Percentiles rank a stretch among this genome's conserved stretches.
These are phyloP conservation scores for Aeminium ludgeri DNA, from an alignment of 495 filamentous ascomycete genomes.

Conservation along the genomic window DNA sequence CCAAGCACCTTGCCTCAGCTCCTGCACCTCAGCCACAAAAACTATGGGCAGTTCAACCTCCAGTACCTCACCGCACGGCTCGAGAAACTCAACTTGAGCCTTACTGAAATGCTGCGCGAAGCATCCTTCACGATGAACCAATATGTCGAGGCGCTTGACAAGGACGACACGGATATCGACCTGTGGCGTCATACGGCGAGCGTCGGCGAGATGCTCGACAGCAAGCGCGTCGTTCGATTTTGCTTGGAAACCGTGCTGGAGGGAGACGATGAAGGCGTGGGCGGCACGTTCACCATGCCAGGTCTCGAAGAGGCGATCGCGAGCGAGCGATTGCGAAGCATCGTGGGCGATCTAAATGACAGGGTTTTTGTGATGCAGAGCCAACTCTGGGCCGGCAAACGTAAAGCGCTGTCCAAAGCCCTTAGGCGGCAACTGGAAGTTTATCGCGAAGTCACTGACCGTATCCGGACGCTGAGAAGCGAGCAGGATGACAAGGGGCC, in stretches of 20 bases:
- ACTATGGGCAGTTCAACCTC: conserved; percentile 75
- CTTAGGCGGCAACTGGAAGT: conserved; percentile 56
- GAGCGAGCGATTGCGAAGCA: conserved; percentile 53
- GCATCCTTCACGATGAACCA: conserved; percentile 36
- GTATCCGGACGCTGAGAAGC: not conserved
- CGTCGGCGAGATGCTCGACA: conserved; percentile 57
- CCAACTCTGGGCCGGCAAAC: conserved; percentile 42
- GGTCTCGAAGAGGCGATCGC: conserved; percentile 77
- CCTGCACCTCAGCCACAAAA: conserved; percentile 85
- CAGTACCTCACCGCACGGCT: conserved; percentile 39
- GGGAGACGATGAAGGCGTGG: conserved; percentile 56
- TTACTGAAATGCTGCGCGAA: conserved; percentile 19
- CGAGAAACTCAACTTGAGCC: conserved; percentile 3
- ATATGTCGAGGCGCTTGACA: conserved; percentile 63
- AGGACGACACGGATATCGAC: conserved; percentile 82
- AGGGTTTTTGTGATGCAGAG: conserved; percentile 50
- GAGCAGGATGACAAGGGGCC: not conserved
- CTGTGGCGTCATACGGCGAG: conserved; percentile 81
- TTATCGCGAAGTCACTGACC: conserved; percentile 26
- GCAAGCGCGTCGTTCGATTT: conserved; percentile 60
- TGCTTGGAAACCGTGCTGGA: conserved; percentile 85
- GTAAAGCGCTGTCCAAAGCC: conserved; percentile 43
- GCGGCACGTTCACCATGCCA: conserved; percentile 54
- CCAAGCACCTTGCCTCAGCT: conserved; percentile 75
- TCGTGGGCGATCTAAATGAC: conserved; percentile 54